Percentiles rank a stretch among this genome's conserved stretches.
phyloP scores from a whole-genome alignment of 768 basidiomycete genomes.

The Phylloporus scabripes region DNA sequence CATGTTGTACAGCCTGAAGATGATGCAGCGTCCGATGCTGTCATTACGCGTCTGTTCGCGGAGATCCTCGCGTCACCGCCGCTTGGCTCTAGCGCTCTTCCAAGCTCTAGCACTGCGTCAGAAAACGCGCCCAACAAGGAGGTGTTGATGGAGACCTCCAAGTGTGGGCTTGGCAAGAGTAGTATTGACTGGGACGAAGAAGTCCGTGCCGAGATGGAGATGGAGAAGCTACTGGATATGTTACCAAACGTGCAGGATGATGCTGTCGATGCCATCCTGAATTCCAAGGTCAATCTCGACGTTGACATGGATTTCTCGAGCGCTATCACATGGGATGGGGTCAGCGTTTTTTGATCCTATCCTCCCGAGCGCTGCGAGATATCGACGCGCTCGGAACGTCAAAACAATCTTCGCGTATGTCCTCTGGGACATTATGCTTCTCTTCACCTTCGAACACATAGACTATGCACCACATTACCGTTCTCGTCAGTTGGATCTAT shows the following conservation, averaged over 20 bases:
- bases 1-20: conserved; percentile 36
- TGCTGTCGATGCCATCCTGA: conserved; percentile 19
- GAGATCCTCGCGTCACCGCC: conserved; percentile 34
- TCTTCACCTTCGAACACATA: conserved; percentile 15
- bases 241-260: conserved; percentile 35
- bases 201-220: conserved; percentile 43
- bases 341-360: conserved; percentile 23
- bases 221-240: conserved; percentile 57
- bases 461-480: conserved; percentile 15
- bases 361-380: conserved; percentile 1
- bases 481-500: conserved; percentile 15
- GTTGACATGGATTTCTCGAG: conserved; percentile 27
- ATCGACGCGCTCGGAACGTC: conserved; percentile 6
- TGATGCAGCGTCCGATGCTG: conserved; percentile 44
- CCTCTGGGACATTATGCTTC: conserved; percentile 7
- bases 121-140: conserved; percentile 26
- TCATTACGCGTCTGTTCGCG: conserved; percentile 30
- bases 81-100: conserved; percentile 28
- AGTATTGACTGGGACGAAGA: conserved; percentile 26
- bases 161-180: conserved; percentile 16
- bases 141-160: conserved; percentile 17
- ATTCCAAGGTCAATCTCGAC: conserved; percentile 15
- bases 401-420: conserved; percentile 14
- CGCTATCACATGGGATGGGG: conserved; percentile 25
- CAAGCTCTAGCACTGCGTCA: conserved; percentile 29